Percentiles rank a stretch among this genome's conserved stretches.
phyloP scores from a whole-genome alignment of 2,329 filamentous ascomycete species.

The Fusarium ambrosium region DNA sequence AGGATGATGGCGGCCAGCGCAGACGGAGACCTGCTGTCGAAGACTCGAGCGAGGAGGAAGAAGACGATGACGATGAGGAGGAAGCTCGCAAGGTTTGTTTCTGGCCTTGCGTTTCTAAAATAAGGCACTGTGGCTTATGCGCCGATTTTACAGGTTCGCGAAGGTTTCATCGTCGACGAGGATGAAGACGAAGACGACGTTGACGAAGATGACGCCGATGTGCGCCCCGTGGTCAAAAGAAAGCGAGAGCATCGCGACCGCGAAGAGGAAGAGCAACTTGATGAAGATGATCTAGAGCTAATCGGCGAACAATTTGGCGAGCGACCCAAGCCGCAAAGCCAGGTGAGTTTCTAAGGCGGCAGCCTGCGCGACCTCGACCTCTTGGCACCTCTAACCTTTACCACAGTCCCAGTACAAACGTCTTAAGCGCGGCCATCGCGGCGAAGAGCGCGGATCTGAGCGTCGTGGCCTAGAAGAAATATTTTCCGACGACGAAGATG shows the following conservation, averaged over 20 bases:
- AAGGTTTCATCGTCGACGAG: constrained; percentile 97
- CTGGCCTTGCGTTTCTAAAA: not conserved
- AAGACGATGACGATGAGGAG: constrained; percentile 92
- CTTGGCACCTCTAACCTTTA: constrained; percentile 5
- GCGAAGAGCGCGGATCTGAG: constrained; percentile 73
- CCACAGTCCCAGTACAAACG: constrained; percentile 91
- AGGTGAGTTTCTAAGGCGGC: constrained; percentile 70
- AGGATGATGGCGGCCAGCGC: constrained; percentile 75
- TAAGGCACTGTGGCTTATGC: constrained; percentile 16
- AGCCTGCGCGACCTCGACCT: not conserved
- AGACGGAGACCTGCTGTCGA: constrained; percentile 66
- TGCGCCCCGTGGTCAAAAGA: constrained; percentile 71
- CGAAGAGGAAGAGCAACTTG: constrained; percentile 88
- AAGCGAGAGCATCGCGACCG: constrained; percentile 84
- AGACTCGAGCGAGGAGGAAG: constrained; percentile 92
- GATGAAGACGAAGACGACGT: constrained; percentile 84
- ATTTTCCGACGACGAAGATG: constrained; percentile 94
- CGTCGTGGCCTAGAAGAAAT: constrained; percentile 88
- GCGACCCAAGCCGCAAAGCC: constrained; percentile 71
- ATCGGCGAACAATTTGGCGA: constrained; percentile 86
- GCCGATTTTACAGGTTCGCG: constrained; percentile 74
- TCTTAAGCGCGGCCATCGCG: constrained; percentile 89
- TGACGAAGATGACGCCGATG: constrained; percentile 67
- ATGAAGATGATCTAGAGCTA: constrained; percentile 95
- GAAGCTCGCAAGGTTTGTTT: constrained; percentile 78